Conservation (phyloP, 1,139 yeast genomes). For the Diutina catenulata region DNA sequence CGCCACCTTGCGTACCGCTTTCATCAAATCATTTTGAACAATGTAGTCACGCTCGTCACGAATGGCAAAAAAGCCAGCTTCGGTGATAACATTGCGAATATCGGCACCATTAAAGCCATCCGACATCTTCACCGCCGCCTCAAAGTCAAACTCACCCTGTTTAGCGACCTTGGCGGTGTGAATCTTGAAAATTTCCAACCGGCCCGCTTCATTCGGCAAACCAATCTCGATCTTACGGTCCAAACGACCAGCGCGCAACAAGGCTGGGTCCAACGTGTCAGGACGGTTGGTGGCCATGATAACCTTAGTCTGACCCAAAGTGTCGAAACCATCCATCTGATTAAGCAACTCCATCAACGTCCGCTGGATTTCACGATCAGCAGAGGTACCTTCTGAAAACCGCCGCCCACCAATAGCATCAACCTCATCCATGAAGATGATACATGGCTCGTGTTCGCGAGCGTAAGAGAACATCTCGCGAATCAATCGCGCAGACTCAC, state of each 20-base stretch:
- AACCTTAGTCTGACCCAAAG: constrained; percentile 92
- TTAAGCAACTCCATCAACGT: constrained; percentile 95
- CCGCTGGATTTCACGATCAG: constrained; percentile 98
- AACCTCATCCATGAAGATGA: constrained; percentile 97
- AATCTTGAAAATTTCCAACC: constrained; percentile 89
- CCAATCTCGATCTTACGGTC: constrained; percentile 96
- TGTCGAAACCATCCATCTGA: constrained; percentile 99
- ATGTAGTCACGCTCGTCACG: constrained; percentile 96
- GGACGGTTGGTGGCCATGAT: constrained; percentile 99
- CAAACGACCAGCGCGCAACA: constrained; percentile 94
- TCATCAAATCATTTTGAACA: constrained; percentile 87
- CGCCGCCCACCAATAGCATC: constrained; percentile 99
- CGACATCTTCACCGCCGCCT: constrained; percentile 94
- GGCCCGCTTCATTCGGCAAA: constrained; percentile 92
- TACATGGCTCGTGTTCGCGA: constrained; percentile 96
- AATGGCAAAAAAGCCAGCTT: constrained; percentile 97
- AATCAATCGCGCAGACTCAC: constrained; percentile 93
- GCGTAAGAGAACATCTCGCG: constrained; percentile 99
- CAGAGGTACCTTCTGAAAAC: constrained; percentile 96
- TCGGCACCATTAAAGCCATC: constrained; percentile 99
- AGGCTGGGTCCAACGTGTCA: constrained; percentile 97
- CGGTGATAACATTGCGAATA: constrained; percentile 95
- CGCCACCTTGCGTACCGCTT: constrained; percentile 95
- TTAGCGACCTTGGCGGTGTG: constrained; percentile 81
- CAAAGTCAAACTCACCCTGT: constrained; percentile 94